Evolutionary conservation across 164 flowering plant genomes (phyloP), one percentile per base, ranked within the genome.

Genomic region (Magnolia kwangsiensis): DNA sequence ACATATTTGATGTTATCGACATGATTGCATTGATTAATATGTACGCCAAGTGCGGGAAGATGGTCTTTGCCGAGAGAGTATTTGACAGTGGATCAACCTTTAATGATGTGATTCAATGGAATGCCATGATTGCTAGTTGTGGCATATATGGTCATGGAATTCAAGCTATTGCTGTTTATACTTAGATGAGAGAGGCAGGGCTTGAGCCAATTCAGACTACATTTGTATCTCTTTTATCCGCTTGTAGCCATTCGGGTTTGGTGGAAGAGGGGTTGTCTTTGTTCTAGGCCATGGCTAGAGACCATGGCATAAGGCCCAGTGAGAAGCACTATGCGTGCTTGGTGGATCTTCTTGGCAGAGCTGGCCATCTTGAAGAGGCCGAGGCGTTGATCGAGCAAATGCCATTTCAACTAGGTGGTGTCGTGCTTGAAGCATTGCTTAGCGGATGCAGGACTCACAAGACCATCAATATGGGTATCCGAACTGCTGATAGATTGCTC

Each of bases 161-260:
- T 67, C 72, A 76, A 76, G 87, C 89, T 67, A 68, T 83, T 63
- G 63, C 27, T 49, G 51, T 80, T 24, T 86, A 80, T 73, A 8
- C 71, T 20, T 24, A 37, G 61, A 84, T 84, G 87, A 78, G 49
- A 63, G 72, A 77, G 63, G 76, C 75, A 21, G 81, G 86, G 64
- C n/a, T 84, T 23, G 50, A 70, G 65, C 89, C 89, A 70, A 82
- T 84, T 75, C 76, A 86, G 72, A 79, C 80, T n/a, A 81, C 89
- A 7, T 84, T 84, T 67, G 45, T 86, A 55, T 80, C 89, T 31
- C 87, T 84, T 78, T 78, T 84, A 27, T 72, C 89, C 23, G 87
- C 89, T 37, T 86, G 87, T 65, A 86, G 86, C 76, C 89, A 86
- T 76, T 83, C 87, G 4, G 87, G 85, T 19, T 81, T 86, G 21